These are phyloP conservation scores for Amborella trichopoda DNA, from an alignment of 164 flowering plant species.

Conservation along the genomic window DNA sequence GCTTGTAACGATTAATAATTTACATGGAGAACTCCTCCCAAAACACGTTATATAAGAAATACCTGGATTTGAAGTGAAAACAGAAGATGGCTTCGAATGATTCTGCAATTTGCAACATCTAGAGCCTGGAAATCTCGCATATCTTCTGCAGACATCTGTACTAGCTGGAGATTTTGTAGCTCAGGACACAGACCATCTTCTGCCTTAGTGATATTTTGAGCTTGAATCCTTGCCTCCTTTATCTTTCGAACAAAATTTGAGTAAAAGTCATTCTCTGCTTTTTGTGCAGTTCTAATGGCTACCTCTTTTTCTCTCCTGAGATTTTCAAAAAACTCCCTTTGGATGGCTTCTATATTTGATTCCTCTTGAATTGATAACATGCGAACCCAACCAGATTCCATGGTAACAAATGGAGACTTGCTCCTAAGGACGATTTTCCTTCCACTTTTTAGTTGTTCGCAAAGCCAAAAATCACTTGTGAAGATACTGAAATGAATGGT, in stretches of 20 bases:
- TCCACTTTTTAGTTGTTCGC: constrained; percentile 5
- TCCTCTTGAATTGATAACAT: no score
- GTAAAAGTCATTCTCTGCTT: background rate
- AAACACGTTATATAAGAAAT: no score
- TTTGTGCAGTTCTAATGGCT: background rate
- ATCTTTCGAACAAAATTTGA: background rate
- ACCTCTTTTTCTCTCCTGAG: constrained; percentile 1
- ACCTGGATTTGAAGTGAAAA: background rate
- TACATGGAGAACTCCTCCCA: no score
- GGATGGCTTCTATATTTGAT: constrained; percentile 4
- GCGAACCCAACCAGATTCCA: constrained; percentile 2
- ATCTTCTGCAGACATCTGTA: background rate
- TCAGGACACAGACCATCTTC: background rate
- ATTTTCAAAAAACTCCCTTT: constrained; percentile 3
- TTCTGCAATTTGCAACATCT: constrained; percentile 5
- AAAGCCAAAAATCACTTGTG: constrained; percentile 3
- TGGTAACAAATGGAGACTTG: background rate
- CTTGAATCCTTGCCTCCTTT: background rate
- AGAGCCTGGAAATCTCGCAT: constrained; percentile 2
- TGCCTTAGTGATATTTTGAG: background rate
- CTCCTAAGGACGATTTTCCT: background rate
- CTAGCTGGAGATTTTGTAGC: background rate
- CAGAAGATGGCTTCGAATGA: background rate
- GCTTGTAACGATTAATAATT: no score
- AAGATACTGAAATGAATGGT: constrained; percentile 4